Percentiles rank a stretch among this genome's conserved stretches.
These are phyloP conservation scores for Pichia gijzeniarum DNA, from an alignment of 805 yeast genomes.

Conservation along the genomic window DNA sequence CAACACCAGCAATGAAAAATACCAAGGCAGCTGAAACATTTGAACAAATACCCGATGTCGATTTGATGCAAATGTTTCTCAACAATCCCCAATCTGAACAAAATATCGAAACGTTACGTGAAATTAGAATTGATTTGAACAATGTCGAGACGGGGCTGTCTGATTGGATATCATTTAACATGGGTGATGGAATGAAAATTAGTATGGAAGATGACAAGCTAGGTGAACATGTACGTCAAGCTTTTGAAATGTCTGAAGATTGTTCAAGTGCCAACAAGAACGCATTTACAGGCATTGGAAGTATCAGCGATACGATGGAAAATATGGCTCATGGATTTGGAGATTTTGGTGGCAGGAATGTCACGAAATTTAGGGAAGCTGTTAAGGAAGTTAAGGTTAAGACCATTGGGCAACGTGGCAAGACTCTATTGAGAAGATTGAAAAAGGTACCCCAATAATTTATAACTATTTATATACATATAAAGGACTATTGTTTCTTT, in stretches of 20 bases:
- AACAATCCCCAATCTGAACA: slow-evolving; percentile 19
- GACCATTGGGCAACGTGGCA: slow-evolving; percentile 20
- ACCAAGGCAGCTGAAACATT: neutral
- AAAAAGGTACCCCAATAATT: slow-evolving; percentile 12
- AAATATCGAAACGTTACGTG: slow-evolving; percentile 36
- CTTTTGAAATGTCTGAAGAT: neutral
- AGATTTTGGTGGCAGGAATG: slow-evolving; percentile 5
- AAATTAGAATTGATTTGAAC: slow-evolving; percentile 36
- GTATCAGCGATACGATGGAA: slow-evolving; percentile 9
- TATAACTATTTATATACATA: neutral
- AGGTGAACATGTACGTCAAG: slow-evolving; percentile 49
- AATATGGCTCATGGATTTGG: slow-evolving; percentile 7
- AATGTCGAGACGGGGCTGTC: slow-evolving; percentile 52
- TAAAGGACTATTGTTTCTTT: slow-evolving; percentile 18
- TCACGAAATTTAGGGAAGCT: slow-evolving; percentile 1
- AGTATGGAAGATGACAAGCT: slow-evolving; percentile 20
- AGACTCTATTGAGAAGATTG: slow-evolving; percentile 22
- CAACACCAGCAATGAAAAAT: neutral
- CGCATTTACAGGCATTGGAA: neutral
- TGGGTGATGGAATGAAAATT: slow-evolving; percentile 6
- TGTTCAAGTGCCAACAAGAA: neutral
- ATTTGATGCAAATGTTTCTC: slow-evolving; percentile 1
- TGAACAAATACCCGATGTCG: slow-evolving; percentile 7
- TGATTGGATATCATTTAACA: slow-evolving; percentile 17
- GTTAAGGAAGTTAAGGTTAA: slow-evolving; percentile 5